Evolutionary conservation across 2,329 filamentous ascomycete genomes (phyloP), one percentile per base, ranked within the genome.

Genomic region (Aspergillus sp.): DNA sequence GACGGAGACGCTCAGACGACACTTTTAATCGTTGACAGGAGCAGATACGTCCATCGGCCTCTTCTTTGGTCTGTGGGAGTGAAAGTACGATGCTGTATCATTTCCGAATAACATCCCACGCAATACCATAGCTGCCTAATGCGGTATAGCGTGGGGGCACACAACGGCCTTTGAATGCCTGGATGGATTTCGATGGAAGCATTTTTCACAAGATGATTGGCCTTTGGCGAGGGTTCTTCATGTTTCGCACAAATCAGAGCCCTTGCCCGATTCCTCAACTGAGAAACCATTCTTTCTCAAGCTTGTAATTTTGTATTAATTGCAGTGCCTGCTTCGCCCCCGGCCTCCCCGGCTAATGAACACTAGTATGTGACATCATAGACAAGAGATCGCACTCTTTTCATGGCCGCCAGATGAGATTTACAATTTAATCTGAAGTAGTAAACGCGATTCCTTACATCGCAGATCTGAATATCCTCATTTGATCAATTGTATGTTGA

Each of bases 91-190:
- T 25, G 46, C 33, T 41, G 17, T 40, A 15, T 43, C n/a, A 19
- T 21, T 37, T 56, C 27, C 19, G 47, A 57, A 25, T 19, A 31
- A 39, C 7, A 48, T 52, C 33, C 48, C 43, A 41, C 37, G 47
- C 44, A 43, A 52, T 57, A 19, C 48, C 33, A 48, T 21, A 44
- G 37, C 50, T 54, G 23, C 56, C 19, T 44, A 17, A 56, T 54
- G 6, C 1, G 52, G 59, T 39, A 43, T 68, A 68, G 66, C 60
- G 66, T 68, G 66, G 66, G 66, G 66, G 64, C 60, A 44, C 23
- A 46, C 7, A 41, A 27, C 44, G 12, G 45, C 27, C 27, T 31
- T 11, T 11, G 8, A 11, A 31, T 31, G 3, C 27, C 8, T 31
- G 27, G 27, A 31, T 31, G 27, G 27, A 25, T 31, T 31, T 31